phyloP scores from a whole-genome alignment of 345 rosid genomes.

The Leavenworthia alabamica region DNA sequence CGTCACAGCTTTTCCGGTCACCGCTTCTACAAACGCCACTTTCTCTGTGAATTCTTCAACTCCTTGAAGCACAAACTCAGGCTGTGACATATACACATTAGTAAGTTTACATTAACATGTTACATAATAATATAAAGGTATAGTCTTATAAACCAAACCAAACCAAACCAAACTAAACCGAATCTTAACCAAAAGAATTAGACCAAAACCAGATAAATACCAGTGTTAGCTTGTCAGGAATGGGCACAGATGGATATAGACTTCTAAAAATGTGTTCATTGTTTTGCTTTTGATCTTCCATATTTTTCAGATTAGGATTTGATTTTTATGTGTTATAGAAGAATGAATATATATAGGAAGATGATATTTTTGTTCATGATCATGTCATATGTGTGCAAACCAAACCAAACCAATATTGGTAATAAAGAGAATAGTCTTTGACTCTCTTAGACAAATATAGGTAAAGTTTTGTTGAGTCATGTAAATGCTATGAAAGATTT shows the following conservation, averaged over 20 bases:
- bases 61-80: slow-evolving; percentile 77
- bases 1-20: slow-evolving; percentile 61
- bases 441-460: slow-evolving; percentile 9
- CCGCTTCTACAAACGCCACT: slow-evolving; percentile 80
- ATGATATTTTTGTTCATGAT: not conserved
- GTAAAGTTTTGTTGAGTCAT: slow-evolving; percentile 32
- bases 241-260: slow-evolving; percentile 47
- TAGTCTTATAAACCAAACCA: not conserved
- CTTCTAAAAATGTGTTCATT: slow-evolving; percentile 63
- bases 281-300: slow-evolving; percentile 24
- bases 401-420: slow-evolving; percentile 7
- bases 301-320: slow-evolving; percentile 9
- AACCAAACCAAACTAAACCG: not conserved
- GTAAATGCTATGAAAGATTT: not conserved
- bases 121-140: not conserved
- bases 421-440: slow-evolving; percentile 14
- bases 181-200: not conserved
- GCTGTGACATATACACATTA: slow-evolving; percentile 1
- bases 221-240: slow-evolving; percentile 56
- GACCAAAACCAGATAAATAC: not conserved
- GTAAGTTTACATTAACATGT: not conserved
- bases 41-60: slow-evolving; percentile 60
- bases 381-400: slow-evolving; percentile 16
- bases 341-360: slow-evolving; percentile 25
- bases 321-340: slow-evolving; percentile 8